Percentiles rank a stretch among this genome's conserved stretches.
These are phyloP conservation scores for Larix sibirica DNA, from an alignment of 83 land plant species.

Conservation along the genomic window DNA sequence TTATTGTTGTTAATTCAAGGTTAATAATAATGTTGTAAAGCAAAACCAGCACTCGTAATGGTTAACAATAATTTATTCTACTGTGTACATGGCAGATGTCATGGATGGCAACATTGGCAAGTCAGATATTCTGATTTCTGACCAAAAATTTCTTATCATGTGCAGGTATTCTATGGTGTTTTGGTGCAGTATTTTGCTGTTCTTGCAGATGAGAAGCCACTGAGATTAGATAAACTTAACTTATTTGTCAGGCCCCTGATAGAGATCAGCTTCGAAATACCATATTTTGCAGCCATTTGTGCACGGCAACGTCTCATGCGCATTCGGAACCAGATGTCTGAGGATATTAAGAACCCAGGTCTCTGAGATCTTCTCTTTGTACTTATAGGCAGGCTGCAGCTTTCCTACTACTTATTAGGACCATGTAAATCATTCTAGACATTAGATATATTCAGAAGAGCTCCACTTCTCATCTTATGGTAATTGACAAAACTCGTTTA, in stretches of 20 bases:
- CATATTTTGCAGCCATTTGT: slow-evolving; percentile 92
- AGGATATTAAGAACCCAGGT: slow-evolving; percentile 74
- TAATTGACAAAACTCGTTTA: not conserved
- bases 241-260: slow-evolving; percentile 75
- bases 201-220: slow-evolving; percentile 54
- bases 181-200: slow-evolving; percentile 86
- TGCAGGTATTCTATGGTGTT: slow-evolving; percentile 94
- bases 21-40: not conserved
- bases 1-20: not conserved
- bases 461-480: not conserved
- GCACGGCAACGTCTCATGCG: slow-evolving; percentile 76
- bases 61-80: not conserved
- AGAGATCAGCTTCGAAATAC: slow-evolving; percentile 84
- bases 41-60: not conserved
- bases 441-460: not conserved
- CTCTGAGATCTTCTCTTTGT: slow-evolving; percentile 1
- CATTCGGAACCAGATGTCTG: slow-evolving; percentile 63
- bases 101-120: slow-evolving; percentile 6
- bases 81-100: slow-evolving; percentile 9
- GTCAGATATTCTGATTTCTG: not conserved
- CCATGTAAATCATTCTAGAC: not conserved
- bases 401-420: not conserved
- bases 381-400: not conserved
- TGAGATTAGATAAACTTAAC: slow-evolving; percentile 57
- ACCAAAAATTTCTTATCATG: slow-evolving; percentile 1